Percentiles rank a stretch among this genome's conserved stretches.
These are phyloP conservation scores for Wakefieldia striispora DNA, from an alignment of 768 basidiomycete species.

Conservation along the genomic window DNA sequence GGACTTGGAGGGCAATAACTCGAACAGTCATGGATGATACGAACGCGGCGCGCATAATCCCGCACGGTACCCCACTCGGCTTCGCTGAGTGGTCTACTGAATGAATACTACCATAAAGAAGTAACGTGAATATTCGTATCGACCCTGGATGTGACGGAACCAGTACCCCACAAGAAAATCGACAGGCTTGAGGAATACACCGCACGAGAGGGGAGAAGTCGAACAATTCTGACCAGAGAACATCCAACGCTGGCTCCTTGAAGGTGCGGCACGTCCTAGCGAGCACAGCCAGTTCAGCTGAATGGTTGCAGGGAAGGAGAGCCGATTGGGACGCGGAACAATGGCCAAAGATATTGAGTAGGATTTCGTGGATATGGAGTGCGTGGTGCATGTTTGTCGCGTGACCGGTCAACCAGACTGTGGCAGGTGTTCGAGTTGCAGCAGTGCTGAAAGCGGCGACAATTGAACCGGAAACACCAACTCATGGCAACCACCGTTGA, in stretches of 20 bases:
- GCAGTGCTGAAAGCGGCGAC: too few species aligned
- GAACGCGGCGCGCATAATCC: background rate
- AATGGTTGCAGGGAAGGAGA: background rate
- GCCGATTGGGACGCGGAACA: too few species aligned
- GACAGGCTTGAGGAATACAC: background rate
- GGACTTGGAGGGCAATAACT: background rate
- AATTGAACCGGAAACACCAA: too few species aligned
- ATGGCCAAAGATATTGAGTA: conserved; percentile 1
- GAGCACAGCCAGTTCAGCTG: too few species aligned
- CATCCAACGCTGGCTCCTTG: conserved; percentile 5
- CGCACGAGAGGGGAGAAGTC: background rate
- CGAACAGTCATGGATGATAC: conserved; percentile 1
- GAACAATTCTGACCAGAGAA: conserved; percentile 4
- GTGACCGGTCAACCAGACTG: too few species aligned
- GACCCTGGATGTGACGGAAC: too few species aligned
- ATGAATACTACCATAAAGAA: background rate
- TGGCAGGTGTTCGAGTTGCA: too few species aligned
- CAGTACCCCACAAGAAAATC: too few species aligned
- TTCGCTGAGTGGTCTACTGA: background rate
- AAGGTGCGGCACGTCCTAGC: conserved; percentile 3
- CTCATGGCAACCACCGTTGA: too few species aligned
- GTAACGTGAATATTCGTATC: too few species aligned
- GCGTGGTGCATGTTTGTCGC: conserved; percentile 10
- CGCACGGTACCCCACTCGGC: conserved; percentile 2
- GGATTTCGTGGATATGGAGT: conserved; percentile 1